Conservation (phyloP, 768 basidiomycete genomes). For the Pisolithus sp. region DNA sequence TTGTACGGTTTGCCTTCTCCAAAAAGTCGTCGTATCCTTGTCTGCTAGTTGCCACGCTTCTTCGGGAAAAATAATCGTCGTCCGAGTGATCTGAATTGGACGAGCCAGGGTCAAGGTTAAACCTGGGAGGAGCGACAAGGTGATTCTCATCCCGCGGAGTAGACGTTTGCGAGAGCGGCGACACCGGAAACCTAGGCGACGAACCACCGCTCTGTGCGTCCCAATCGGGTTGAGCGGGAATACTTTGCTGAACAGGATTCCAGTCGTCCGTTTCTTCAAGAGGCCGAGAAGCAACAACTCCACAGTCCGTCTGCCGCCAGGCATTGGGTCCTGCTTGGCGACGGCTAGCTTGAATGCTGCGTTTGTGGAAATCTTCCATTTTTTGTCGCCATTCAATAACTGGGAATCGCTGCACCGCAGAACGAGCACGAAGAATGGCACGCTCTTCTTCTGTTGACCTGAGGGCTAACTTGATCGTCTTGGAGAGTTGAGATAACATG, state of each 20-base stretch:
- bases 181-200: conserved; percentile 35
- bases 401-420: conserved; percentile 93
- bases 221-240: conserved; percentile 74
- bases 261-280: conserved; percentile 73
- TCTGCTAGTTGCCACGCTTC: conserved; percentile 21
- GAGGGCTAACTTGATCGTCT: conserved; percentile 91
- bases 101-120: conserved; percentile 24
- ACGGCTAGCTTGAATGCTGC: conserved; percentile 73
- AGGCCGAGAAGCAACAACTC: conserved; percentile 33
- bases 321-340: conserved; percentile 62
- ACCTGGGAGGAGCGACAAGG: conserved; percentile 30
- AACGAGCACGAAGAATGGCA: conserved; percentile 86
- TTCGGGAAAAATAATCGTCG: conserved; percentile 50
- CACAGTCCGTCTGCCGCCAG: conserved; percentile 71
- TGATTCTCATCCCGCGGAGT: conserved; percentile 39
- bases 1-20: conserved; percentile 77
- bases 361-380: conserved; percentile 89
- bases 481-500: conserved; percentile 90
- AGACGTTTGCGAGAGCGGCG: conserved; percentile 61
- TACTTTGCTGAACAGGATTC: conserved; percentile 61
- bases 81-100: conserved; percentile 50
- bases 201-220: conserved; percentile 54
- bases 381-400: conserved; percentile 97
- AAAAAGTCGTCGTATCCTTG: conserved; percentile 73
- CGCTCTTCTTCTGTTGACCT: conserved; percentile 89